Conservation (phyloP, 1,284 basidiomycete species). For the Cutaneotrichosporon dermatis region DNA sequence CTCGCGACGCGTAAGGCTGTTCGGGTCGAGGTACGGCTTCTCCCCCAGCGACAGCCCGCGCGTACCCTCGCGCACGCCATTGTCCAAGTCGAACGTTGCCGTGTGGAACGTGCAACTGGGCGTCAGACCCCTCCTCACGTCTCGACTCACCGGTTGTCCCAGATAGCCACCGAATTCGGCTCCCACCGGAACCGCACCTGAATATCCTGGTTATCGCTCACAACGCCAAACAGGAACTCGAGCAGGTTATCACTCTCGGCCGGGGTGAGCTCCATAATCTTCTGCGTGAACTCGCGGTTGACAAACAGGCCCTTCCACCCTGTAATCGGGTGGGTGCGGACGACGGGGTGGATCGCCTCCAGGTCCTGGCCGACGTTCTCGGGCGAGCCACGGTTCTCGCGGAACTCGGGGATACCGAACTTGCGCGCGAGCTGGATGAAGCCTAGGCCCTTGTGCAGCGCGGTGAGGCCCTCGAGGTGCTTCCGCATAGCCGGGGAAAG, state of each 20-base stretch:
- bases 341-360: slow-evolving; percentile 53
- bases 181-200: slow-evolving; percentile 57
- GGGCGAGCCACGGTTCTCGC: slow-evolving; percentile 50
- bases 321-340: slow-evolving; percentile 55
- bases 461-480: slow-evolving; percentile 59
- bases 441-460: slow-evolving; percentile 56
- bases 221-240: slow-evolving; percentile 18
- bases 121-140: too few relatives aligned
- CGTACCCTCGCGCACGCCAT: slow-evolving; percentile 54
- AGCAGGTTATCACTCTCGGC: slow-evolving; percentile 55
- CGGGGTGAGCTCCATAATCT: slow-evolving; percentile 56
- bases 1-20: slow-evolving; percentile 22
- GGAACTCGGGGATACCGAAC: background rate
- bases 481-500: slow-evolving; percentile 57
- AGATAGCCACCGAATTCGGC: slow-evolving; percentile 42
- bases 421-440: slow-evolving; percentile 51
- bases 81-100: slow-evolving; percentile 58
- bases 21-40: slow-evolving; percentile 55
- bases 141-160: slow-evolving; percentile 35
- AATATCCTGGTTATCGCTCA: slow-evolving; percentile 57
- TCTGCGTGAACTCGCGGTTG: slow-evolving; percentile 58
- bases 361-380: slow-evolving; percentile 57
- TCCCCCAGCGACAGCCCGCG: slow-evolving; percentile 63
- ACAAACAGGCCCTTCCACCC: slow-evolving; percentile 62
- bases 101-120: slow-evolving; percentile 35